phyloP scores from a whole-genome alignment of 768 basidiomycete genomes.

The Psilocybe tampanensis region DNA sequence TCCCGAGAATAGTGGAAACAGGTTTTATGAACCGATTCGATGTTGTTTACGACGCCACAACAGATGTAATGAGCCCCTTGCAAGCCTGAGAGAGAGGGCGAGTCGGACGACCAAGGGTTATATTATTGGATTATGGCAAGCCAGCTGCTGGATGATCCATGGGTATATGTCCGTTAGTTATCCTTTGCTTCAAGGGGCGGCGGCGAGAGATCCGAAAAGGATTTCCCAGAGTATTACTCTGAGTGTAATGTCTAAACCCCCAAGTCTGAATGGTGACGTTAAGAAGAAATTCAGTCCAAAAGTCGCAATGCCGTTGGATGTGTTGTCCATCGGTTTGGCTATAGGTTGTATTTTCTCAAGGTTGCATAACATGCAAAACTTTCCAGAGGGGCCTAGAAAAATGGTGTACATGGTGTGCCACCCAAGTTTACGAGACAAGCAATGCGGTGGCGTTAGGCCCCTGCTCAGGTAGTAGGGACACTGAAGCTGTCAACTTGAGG shows the following conservation, averaged over 20 bases:
- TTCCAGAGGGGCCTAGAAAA: background rate
- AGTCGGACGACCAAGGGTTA: background rate
- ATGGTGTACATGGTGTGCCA: background rate
- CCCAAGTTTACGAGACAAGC: background rate
- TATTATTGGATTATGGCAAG: background rate
- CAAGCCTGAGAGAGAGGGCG: too few species aligned
- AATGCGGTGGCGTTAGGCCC: background rate
- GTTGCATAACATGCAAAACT: too few species aligned
- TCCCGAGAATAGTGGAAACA: background rate
- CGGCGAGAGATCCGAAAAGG: background rate
- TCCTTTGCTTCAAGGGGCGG: background rate
- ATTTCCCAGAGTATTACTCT: background rate
- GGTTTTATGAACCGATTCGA: too few species aligned
- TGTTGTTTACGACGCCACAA: too few species aligned
- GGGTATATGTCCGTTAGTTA: background rate
- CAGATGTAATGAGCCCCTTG: too few species aligned
- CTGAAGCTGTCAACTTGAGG: background rate
- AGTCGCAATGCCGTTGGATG: too few species aligned
- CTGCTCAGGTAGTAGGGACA: background rate
- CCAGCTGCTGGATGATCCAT: background rate
- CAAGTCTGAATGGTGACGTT: too few species aligned
- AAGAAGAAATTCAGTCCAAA: too few species aligned
- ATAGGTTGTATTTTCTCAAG: too few species aligned
- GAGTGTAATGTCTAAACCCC: too few species aligned
- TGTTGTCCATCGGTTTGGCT: too few species aligned